A percentile compares a stretch with the other conserved stretches of the same genome.
Conservation (phyloP, 805 yeast genomes). For the Wickerhamiella azymoides region DNA sequence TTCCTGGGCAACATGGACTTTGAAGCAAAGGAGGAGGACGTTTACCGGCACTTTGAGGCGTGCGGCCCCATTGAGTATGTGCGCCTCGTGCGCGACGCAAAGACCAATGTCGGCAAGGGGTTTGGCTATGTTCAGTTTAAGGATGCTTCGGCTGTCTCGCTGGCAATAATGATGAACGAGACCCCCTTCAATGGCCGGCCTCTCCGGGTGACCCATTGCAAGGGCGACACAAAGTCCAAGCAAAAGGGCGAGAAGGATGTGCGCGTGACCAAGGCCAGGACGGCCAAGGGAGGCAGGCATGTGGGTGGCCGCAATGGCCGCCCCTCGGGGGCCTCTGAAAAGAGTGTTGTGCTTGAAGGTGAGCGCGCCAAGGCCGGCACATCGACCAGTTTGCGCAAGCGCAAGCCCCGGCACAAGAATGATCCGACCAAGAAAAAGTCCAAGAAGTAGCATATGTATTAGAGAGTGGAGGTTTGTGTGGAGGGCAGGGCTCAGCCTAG, state of each 20-base stretch:
- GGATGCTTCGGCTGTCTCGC: constrained; percentile 50
- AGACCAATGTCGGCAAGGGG: constrained; percentile 93
- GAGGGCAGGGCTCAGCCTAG: no score
- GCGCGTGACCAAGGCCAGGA: neutral
- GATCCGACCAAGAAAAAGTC: constrained; percentile 6
- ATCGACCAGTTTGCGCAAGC: constrained; percentile 11
- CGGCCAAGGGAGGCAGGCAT: neutral
- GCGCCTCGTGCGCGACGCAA: constrained; percentile 79
- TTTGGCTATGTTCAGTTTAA: constrained; percentile 90
- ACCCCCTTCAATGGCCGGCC: constrained; percentile 45
- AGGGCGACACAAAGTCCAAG: constrained; percentile 16
- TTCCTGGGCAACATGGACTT: constrained; percentile 92
- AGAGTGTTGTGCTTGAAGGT: constrained; percentile 20
- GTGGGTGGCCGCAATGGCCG: no score
- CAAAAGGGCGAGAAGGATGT: neutral
- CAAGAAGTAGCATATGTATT: constrained; percentile 12
- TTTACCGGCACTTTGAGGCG: constrained; percentile 65
- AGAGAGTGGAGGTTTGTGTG: no score
- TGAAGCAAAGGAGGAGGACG: constrained; percentile 77
- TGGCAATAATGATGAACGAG: constrained; percentile 66
- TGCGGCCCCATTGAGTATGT: constrained; percentile 74
- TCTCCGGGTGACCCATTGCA: constrained; percentile 65
- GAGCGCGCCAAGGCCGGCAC: constrained; percentile 21
- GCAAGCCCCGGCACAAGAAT: constrained; percentile 14
- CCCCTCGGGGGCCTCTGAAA: no score